Base-by-base conservation (phyloP, 2,329 filamentous ascomycete genomes). In the Botrytis fragariae region DNA sequence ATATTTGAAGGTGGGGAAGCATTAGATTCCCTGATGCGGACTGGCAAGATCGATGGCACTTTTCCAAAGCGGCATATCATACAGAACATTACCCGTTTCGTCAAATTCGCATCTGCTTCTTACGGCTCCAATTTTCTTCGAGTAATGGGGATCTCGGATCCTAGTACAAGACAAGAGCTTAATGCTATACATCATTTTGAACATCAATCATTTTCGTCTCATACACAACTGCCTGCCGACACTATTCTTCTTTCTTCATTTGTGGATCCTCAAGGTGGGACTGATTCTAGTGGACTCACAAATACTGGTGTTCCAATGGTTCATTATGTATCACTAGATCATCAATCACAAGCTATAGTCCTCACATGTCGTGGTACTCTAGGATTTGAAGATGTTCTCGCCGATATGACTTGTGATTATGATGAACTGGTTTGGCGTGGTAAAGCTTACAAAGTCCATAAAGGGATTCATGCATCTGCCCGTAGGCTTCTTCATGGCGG, bases 31-130 rank as follows among this genome's bases (percentile, higher is more conserved):
- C 69, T 82, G n/a, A 77, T 76, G 44, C 75, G 77, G 44, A 87
- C 87, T 1, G 89, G 89, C 0, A 84, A 83, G 64, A 84, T 90
- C 1, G 85, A 87, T 48, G 88, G 88, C 1, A 85, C 88, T 67
- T 91, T 91, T 69, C 90, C 90, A 0, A 81, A 84, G 7, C 85
- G 85, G 45, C 89, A 90, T 76, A 83, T 92, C 12, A 82, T 91
- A 16, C 84, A 86, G 45, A 92, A 91, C 77, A 88, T 91, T 37
- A 87, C 87, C 4, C 84, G 90, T 51, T 92, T 91, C 75, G 90
- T 91, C 83, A 86, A 88, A 4, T 92, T 90, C 77, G 89, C 90
- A 1, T 91, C 90, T 2, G 90, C 90, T 0, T 88, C 89, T 0
- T 92, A 92, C 73, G 90, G 90, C 0, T 88, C 88, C 0, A 86